Percentiles rank a stretch among this genome's conserved stretches.
Conservation (phyloP, 805 yeast species). For the Schwanniomyces pseudopolymorphus region DNA sequence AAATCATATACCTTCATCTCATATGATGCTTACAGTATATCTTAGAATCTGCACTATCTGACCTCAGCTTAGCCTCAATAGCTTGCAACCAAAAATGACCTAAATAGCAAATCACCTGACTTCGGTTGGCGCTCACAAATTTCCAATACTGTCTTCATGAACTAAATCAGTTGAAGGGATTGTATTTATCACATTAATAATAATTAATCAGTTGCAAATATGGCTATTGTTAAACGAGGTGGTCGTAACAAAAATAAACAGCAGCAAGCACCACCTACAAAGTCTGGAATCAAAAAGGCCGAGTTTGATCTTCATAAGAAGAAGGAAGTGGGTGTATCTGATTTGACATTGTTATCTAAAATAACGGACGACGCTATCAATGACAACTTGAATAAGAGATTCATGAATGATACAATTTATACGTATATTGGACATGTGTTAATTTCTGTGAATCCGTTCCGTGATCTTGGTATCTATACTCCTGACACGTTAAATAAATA, state of each 20-base stretch:
- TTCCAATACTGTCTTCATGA: not conserved
- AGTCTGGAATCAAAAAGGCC: constrained; percentile 73
- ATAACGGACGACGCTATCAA: constrained; percentile 91
- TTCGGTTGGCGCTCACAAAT: not conserved
- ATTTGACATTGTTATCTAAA: constrained; percentile 81
- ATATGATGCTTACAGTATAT: no score
- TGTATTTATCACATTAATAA: not conserved
- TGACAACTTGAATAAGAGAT: constrained; percentile 85
- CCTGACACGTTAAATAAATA: constrained; percentile 71
- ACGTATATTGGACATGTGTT: constrained; percentile 93
- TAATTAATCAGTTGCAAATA: constrained; percentile 18
- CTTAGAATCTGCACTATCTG: not conserved
- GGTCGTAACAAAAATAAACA: constrained; percentile 56
- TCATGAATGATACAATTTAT: constrained; percentile 85
- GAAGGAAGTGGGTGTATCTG: constrained; percentile 98
- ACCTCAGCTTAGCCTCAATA: not conserved
- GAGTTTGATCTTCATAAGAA: constrained; percentile 84
- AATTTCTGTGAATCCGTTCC: constrained; percentile 94
- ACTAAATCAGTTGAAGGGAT: not conserved
- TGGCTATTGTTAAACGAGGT: constrained; percentile 81
- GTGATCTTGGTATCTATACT: constrained; percentile 94
- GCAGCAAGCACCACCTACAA: constrained; percentile 50
- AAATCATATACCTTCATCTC: no score
- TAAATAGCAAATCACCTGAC: not conserved
- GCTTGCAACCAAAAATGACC: not conserved